Evolutionary conservation across 2,329 filamentous ascomycete genomes (phyloP).

Genomic region (Meredithiella fracta): DNA sequence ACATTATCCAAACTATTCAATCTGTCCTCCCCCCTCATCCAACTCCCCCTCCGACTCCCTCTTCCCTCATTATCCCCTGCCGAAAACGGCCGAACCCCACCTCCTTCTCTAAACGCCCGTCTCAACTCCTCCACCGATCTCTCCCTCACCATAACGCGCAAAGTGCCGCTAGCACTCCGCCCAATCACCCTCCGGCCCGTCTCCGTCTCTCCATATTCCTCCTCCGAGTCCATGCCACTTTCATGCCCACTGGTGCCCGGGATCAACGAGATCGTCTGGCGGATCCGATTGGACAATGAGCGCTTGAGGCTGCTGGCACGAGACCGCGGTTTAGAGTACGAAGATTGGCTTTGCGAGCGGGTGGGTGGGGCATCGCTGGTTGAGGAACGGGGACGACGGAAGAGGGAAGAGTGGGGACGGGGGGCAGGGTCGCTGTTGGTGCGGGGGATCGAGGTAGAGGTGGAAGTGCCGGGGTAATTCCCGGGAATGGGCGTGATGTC

Average conservation of each 20-base stretch:
- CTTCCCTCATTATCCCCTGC: neutral
- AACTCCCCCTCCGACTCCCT: constrained; percentile 20
- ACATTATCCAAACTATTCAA: neutral
- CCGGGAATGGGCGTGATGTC: constrained; percentile 10
- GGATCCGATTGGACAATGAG: constrained; percentile 37
- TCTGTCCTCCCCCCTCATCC: neutral
- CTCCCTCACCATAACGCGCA: constrained; percentile 34
- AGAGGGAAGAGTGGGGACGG: constrained; percentile 6
- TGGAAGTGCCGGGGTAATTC: constrained; percentile 3
- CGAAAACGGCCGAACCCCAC: neutral
- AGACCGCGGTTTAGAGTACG: constrained; percentile 6
- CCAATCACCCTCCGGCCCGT: constrained; percentile 41
- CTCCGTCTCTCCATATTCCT: constrained; percentile 21
- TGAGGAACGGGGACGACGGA: constrained; percentile 6
- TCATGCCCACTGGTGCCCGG: constrained; percentile 28
- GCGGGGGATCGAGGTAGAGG: neutral
- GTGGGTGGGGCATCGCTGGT: constrained; percentile 22
- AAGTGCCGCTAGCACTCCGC: constrained; percentile 41
- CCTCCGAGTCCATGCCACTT: constrained; percentile 16
- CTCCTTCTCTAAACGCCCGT: neutral
- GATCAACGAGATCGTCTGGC: constrained; percentile 44
- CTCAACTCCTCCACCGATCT: neutral
- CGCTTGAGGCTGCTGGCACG: constrained; percentile 30
- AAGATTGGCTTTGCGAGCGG: constrained; percentile 9
- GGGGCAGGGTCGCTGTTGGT: constrained; percentile 10